Base-by-base conservation (phyloP, 169 alveolate genomes). In the Eimeria falciformis region DNA sequence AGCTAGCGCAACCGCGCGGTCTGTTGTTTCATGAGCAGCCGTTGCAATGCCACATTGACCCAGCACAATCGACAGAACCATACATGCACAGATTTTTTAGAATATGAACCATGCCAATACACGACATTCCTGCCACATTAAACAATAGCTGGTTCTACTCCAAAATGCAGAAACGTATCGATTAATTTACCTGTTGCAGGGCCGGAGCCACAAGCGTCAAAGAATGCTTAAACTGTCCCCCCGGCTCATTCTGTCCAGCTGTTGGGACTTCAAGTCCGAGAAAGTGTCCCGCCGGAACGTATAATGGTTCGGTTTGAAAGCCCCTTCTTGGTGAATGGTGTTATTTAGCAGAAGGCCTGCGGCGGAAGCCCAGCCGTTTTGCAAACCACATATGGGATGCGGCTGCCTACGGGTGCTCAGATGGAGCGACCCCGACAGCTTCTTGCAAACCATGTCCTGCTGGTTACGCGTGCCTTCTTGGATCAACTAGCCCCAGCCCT, bases 181-280 rank as follows among this genome's bases (percentile, higher is more conserved):
- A 37, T 0, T 25, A 29, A 45, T 66, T 21, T 17, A 29, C 2
- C 40, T 66, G 78, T 23, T 37, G 83, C 83, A 71, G 83, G 27
- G 6, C 83, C 58, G 92, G 83, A 17, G 55, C 92, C 1, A 23
- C 0, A 21, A 27, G 7, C 84, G 75, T 12, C 6, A 43, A 11
- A 50, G 83, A 50, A 29, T 68, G 92, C 45, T 29, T 53, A 2
- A 37, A 3, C 9, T 86, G 92, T 53, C 92, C 83, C 0, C 29
- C 55, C 37, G 92, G 92, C 37, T 47, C 58, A 33, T 86, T 68
- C 92, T 86, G 92, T 50, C 85, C 66, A 0, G 91, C 58, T 12
- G 25, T 12, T 9, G 91, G 91, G 11, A 33, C 58, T 5, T 18
- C 78, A 3, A 21, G 46, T 12, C 91, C 91, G 5, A 29, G 83